Base-by-base conservation (phyloP, 2,329 filamentous ascomycete genomes). In the Diaporthe sp. region DNA sequence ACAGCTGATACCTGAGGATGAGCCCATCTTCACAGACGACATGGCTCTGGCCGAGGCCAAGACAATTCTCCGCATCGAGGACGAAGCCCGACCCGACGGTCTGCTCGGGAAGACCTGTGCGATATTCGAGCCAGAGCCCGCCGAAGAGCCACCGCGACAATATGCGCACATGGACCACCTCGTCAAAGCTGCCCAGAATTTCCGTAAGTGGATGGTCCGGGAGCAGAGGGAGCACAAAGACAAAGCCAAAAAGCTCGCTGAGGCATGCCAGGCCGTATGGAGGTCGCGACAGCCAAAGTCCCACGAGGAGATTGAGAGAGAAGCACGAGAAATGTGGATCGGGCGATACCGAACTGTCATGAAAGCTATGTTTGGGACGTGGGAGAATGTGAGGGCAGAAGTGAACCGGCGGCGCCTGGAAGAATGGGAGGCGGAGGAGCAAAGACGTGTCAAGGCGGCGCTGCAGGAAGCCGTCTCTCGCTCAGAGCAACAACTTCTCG, bases 101-200 rank as follows among this genome's bases (percentile, higher is more conserved):
- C 82, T 95, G 5, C 87, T 98, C 39, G 95, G 93, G 70, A 86
- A 89, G 72, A 88, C 89, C 76, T 96, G 94, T 81, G 93, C 92
- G 3, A 85, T 93, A 34, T 97, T 94, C 79, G 88, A 92, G 25
- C 94, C 94, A 0, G 94, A 97, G 77, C 87, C 91, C 17, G 87
- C 86, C 76, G 92, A 94, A 74, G 94, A 97, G 79, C 94, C 94
- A 0, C 90, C 92, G 0, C 89, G 90, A 71, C 95, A 97, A 80
- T 98, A 95, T 87, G 92, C 94, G n/a, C 95, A 97, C 79, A 90
- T 92, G 81, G 96, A 98, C 81, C 94, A 98, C 82, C 88, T 98
- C 72, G 88, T 94, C 61, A 92, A 93, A 62, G 96, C 98, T 77
- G 93, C 94, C 75, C 82, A 93, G 17, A 93, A 96, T 79, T 96